phyloP scores from a whole-genome alignment of 2,329 filamentous ascomycete genomes.

The Anisogramma anomala region DNA sequence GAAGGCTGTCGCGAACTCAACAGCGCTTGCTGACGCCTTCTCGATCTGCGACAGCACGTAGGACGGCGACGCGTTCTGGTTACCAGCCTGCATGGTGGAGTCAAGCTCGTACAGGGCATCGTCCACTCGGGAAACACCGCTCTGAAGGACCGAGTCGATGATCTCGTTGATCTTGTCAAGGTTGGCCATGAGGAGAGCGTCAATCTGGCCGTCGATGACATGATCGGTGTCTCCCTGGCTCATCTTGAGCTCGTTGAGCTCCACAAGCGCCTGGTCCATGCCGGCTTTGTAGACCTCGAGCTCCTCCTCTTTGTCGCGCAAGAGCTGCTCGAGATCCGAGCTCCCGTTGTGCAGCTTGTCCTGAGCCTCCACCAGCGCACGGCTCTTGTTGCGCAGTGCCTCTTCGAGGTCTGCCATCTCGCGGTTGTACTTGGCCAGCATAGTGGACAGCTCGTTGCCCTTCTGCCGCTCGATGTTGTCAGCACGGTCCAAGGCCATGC shows the following conservation, averaged over 20 bases:
- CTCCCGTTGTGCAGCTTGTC: conserved; percentile 67
- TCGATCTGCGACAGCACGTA: conserved; percentile 96
- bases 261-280: conserved; percentile 91
- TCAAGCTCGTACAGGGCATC: conserved; percentile 95
- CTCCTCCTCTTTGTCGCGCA: conserved; percentile 94
- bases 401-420: conserved; percentile 97
- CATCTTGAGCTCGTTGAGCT: conserved; percentile 76
- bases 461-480: conserved; percentile 90
- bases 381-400: conserved; percentile 75
- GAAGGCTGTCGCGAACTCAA: conserved; percentile 95
- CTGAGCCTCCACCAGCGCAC: conserved; percentile 73
- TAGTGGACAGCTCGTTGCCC: conserved; percentile 84
- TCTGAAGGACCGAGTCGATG: conserved; percentile 90
- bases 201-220: conserved; percentile 80
- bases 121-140: conserved; percentile 85
- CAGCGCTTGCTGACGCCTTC: conserved; percentile 86
- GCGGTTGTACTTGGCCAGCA: conserved; percentile 92
- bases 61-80: conserved; percentile 90
- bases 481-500: conserved; percentile 79
- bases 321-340: conserved; percentile 71
- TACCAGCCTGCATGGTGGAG: conserved; percentile 95
- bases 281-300: conserved; percentile 96
- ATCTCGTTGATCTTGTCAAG: conserved; percentile 93
- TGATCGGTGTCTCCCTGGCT: conserved; percentile 65
- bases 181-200: conserved; percentile 75